phyloP scores from a whole-genome alignment of 164 flowering plant genomes.

The Magnolia sinica region DNA sequence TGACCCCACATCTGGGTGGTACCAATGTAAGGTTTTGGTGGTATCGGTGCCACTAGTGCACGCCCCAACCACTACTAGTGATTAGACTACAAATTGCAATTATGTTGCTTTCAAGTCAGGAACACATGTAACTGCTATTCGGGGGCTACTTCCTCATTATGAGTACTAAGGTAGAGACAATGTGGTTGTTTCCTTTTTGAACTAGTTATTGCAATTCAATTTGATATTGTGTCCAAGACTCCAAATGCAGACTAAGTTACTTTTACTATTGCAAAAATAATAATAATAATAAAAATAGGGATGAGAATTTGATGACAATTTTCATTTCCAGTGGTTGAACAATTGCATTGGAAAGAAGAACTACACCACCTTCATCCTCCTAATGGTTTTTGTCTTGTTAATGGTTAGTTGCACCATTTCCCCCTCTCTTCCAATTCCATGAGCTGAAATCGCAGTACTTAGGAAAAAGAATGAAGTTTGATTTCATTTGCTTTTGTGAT shows the following conservation, averaged over 20 bases:
- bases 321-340: slow-evolving; percentile 78
- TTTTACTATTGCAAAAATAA: not conserved
- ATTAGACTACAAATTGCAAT: too few species aligned
- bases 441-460: not conserved
- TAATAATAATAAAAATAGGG: not conserved
- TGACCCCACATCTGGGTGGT: too few species aligned
- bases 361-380: slow-evolving; percentile 82
- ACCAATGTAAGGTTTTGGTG: too few species aligned
- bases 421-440: not conserved
- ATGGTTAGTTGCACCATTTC: slow-evolving; percentile 53
- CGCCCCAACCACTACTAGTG: too few species aligned
- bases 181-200: not conserved
- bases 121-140: not conserved
- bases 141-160: not conserved
- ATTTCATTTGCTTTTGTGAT: not conserved
- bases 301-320: slow-evolving; percentile 3
- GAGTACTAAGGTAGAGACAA: not conserved
- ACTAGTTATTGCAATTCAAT: too few species aligned
- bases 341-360: slow-evolving; percentile 92
- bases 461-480: not conserved
- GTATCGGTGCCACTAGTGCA: too few species aligned
- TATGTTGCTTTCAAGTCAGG: too few species aligned
- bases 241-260: not conserved
- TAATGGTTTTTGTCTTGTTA: slow-evolving; percentile 64
- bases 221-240: too few species aligned